Percentiles rank a stretch among this genome's conserved stretches.
Evolutionary conservation across 345 rosid genomes (phyloP).

Genomic region (Melaleuca alternifolia): DNA sequence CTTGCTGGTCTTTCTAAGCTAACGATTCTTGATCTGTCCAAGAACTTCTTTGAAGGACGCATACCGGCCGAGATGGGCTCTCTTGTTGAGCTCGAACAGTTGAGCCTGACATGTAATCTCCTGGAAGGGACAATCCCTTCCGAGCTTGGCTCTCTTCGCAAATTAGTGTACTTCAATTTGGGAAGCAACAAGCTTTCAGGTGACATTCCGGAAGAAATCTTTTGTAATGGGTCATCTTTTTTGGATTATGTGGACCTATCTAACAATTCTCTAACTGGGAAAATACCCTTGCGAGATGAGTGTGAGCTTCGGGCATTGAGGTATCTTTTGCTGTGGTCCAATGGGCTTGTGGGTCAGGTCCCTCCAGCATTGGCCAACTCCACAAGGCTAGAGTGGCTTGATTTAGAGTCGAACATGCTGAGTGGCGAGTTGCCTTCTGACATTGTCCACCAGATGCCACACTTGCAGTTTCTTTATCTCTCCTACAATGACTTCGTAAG

Average conservation of each 20-base stretch:
- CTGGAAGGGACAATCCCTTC: constrained; percentile 58
- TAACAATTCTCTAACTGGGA: constrained; percentile 60
- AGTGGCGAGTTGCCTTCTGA: constrained; percentile 66
- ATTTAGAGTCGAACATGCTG: constrained; percentile 61
- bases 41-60: constrained; percentile 49
- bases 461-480: constrained; percentile 65
- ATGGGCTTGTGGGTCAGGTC: constrained; percentile 39
- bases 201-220: constrained; percentile 40
- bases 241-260: constrained; percentile 67
- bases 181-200: constrained; percentile 50
- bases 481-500: constrained; percentile 67
- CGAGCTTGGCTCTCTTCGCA: constrained; percentile 36
- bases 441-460: constrained; percentile 44
- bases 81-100: constrained; percentile 35
- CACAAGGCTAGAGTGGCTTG: constrained; percentile 67
- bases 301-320: constrained; percentile 44
- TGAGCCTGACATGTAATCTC: constrained; percentile 57
- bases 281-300: constrained; percentile 37
- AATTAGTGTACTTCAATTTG: constrained; percentile 48
- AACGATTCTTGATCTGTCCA: constrained; percentile 59
- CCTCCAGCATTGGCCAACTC: constrained; percentile 62
- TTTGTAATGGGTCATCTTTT: constrained; percentile 55
- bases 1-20: constrained; percentile 56
- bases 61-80: constrained; percentile 61
- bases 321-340: constrained; percentile 80